Evolutionary conservation across 148 eudicot species (phyloP), one percentile per base, ranked within the genome.

Genomic region (Linanthus parryae): DNA sequence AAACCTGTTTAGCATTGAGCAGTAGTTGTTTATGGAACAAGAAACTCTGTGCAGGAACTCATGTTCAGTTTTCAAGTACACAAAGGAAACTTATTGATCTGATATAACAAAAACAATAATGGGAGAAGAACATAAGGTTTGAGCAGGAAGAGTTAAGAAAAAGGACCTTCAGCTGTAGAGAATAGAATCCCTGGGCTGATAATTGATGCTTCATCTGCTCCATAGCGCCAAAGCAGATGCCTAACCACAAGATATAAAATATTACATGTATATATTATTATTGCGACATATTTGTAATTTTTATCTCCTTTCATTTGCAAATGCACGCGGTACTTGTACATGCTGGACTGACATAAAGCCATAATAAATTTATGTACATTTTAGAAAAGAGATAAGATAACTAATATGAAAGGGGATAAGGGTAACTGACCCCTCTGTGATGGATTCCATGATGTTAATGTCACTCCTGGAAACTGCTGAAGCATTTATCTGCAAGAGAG

Each of bases 161-260:
- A 2, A 25, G 35, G 43, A 58, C 70, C 70, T 58, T 52, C 47
- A 65, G 31, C 53, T 16, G 25, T 26, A 10, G 64, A 58, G 58
- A 52, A 65, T 36, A 49, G 20, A 59, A 44, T 30, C 48, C 37
- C 26, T 13, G 23, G 44, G 58, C 35, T 35, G 48, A 25, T 12
- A 58, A 27, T 13, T 18, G 24, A 34, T 28, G 24, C 45, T 40
- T 52, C 27, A 22, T 18, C 36, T 27, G 63, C 24, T 58, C 54
- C 47, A 28, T 12, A 20, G 44, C 20, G 41, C 53, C 47, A 44
- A 51, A 15, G 53, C 23, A 36, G 36, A 44, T 42, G 52, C 63
- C 70, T 58, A 58, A 43, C 33, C 47, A 21, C 35, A 27, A 54
- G 5, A 3, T 13, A 15, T n/a, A 14, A 3, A 15, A 0, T 11